phyloP scores from a whole-genome alignment of 2,329 filamentous ascomycete genomes.

The Diaporthe vexans region DNA sequence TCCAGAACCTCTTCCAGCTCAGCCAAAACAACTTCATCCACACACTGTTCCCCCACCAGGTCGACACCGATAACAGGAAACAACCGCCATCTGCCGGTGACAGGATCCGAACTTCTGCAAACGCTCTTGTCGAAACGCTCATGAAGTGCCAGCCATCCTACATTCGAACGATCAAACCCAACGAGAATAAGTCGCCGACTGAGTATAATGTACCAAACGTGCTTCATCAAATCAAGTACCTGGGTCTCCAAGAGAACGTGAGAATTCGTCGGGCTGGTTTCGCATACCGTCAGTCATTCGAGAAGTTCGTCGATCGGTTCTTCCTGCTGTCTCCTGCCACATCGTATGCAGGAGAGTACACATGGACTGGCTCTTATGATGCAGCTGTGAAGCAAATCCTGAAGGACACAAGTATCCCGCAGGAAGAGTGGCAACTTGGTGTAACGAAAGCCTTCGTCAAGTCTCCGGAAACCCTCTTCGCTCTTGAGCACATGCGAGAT shows the following conservation, averaged over 20 bases:
- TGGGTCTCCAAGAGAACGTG: slow-evolving; percentile 99
- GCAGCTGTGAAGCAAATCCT: slow-evolving; percentile 92
- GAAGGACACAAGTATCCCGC: slow-evolving; percentile 94
- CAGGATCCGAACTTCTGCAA: slow-evolving; percentile 94
- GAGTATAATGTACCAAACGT: slow-evolving; percentile 96
- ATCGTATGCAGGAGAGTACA: slow-evolving; percentile 97
- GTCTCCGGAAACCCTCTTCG: slow-evolving; percentile 95
- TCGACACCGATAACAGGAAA: slow-evolving; percentile 95
- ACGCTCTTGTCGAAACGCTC: slow-evolving; percentile 92
- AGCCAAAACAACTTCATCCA: slow-evolving; percentile 91
- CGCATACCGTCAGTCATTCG: slow-evolving; percentile 95
- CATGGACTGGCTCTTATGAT: slow-evolving; percentile 90
- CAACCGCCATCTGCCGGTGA: slow-evolving; percentile 95
- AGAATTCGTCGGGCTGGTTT: slow-evolving; percentile 96
- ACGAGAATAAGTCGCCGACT: slow-evolving; percentile 96
- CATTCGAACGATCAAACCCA: slow-evolving; percentile 98
- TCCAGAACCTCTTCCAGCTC: slow-evolving; percentile 86
- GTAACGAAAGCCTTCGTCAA: slow-evolving; percentile 98
- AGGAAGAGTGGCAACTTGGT: slow-evolving; percentile 97
- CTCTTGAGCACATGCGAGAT: slow-evolving; percentile 97
- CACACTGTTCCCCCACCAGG: slow-evolving; percentile 89
- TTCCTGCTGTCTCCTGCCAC: slow-evolving; percentile 95
- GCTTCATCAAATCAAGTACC: slow-evolving; percentile 97
- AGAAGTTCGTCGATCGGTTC: slow-evolving; percentile 98
- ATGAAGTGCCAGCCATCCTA: slow-evolving; percentile 99